Conservation (phyloP, 1,139 yeast genomes). For the Lodderomyces theae region DNA sequence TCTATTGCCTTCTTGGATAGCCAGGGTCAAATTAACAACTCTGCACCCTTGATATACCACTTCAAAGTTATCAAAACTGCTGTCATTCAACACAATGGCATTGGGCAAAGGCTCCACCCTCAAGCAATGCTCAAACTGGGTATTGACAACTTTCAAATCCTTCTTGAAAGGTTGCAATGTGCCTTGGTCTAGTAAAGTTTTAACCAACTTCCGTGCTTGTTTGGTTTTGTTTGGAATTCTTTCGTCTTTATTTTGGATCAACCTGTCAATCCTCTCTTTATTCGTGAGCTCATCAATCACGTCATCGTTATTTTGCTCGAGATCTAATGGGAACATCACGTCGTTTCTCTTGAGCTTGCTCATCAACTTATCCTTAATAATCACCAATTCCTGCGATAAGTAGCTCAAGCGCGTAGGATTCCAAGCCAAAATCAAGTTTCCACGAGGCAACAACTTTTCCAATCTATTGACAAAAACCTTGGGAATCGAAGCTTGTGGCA, state of each 20-base stretch:
- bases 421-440: conserved; percentile 53
- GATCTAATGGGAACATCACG: conserved; percentile 49
- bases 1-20: conserved; percentile 44
- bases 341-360: conserved; percentile 69
- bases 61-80: conserved; percentile 67
- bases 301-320: conserved; percentile 28
- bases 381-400: conserved; percentile 76
- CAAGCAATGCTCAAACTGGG: conserved; percentile 69
- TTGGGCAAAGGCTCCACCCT: conserved; percentile 78
- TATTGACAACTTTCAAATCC: conserved; percentile 58
- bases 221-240: conserved; percentile 39
- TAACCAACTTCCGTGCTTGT: conserved; percentile 74
- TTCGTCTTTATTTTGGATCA: conserved; percentile 17
- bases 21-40: conserved; percentile 68
- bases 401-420: conserved; percentile 81
- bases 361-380: conserved; percentile 71
- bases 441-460: conserved; percentile 59
- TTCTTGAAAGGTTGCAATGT: conserved; percentile 76
- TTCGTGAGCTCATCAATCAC: conserved; percentile 16
- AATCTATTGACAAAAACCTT: conserved; percentile 65
- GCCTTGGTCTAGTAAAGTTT: conserved; percentile 84
- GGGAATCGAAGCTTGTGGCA: conserved; percentile 77
- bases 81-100: conserved; percentile 63
- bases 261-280: conserved; percentile 18
- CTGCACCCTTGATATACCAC: conserved; percentile 81